phyloP scores from a whole-genome alignment of 768 basidiomycete species.

The Obba rivulosa region DNA sequence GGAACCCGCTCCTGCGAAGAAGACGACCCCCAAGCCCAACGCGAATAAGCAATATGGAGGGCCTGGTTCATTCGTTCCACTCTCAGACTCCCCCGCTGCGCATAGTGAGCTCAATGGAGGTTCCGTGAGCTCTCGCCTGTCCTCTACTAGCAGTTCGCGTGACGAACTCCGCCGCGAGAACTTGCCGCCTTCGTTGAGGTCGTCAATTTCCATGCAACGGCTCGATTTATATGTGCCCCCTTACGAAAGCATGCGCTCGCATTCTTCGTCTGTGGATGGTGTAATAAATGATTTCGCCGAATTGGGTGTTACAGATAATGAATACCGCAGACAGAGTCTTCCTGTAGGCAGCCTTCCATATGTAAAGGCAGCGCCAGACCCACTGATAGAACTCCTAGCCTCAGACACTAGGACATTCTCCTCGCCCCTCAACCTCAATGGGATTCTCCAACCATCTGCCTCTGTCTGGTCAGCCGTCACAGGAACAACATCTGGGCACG shows the following conservation, averaged over 20 bases:
- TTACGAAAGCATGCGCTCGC: slow-evolving; percentile 52
- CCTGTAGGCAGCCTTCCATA: slow-evolving; percentile 10
- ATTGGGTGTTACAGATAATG: slow-evolving; percentile 40
- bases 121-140: slow-evolving; percentile 7
- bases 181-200: slow-evolving; percentile 54
- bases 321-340: slow-evolving; percentile 14
- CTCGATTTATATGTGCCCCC: slow-evolving; percentile 70
- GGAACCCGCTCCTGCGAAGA: slow-evolving; percentile 80
- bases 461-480: slow-evolving; percentile 28
- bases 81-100: slow-evolving; percentile 19
- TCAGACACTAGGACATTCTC: slow-evolving; percentile 15
- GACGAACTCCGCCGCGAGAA: slow-evolving; percentile 40
- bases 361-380: not conserved
- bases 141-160: slow-evolving; percentile 14
- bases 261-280: slow-evolving; percentile 36
- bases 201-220: slow-evolving; percentile 55
- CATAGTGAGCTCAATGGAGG: slow-evolving; percentile 11
- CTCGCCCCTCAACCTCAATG: slow-evolving; percentile 25
- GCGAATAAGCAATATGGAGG: slow-evolving; percentile 67
- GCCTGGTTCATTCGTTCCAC: slow-evolving; percentile 68
- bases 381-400: not conserved
- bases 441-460: slow-evolving; percentile 22
- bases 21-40: slow-evolving; percentile 40
- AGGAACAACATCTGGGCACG: slow-evolving; percentile 35
- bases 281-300: slow-evolving; percentile 64